phyloP scores from a whole-genome alignment of 148 eudicot genomes.

The Persicaria maculosa region DNA sequence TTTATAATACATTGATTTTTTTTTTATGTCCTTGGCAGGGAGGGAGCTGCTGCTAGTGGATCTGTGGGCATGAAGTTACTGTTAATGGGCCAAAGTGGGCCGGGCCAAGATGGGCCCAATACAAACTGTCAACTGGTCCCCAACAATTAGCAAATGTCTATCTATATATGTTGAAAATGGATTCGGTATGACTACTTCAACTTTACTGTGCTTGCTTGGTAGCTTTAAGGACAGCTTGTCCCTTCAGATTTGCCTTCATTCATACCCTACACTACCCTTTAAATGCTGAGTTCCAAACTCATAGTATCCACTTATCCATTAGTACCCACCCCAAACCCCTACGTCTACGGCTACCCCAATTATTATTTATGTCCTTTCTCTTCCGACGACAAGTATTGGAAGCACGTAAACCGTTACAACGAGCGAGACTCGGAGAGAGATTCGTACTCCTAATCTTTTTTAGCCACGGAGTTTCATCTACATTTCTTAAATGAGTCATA shows the following conservation, averaged over 20 bases:
- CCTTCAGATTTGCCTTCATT: background rate
- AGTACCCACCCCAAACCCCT: background rate
- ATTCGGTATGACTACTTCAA: too few relatives aligned
- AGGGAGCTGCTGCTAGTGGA: background rate
- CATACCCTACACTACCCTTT: background rate
- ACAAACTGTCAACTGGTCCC: slow-evolving; percentile 2
- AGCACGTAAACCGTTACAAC: too few relatives aligned
- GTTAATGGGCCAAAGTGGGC: slow-evolving; percentile 4
- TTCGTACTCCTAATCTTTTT: too few relatives aligned
- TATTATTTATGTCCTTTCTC: background rate
- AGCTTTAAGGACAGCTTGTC: background rate
- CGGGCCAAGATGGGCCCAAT: slow-evolving; percentile 4
- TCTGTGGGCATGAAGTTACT: background rate
- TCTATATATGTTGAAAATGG: too few relatives aligned
- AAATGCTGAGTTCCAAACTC: slow-evolving; percentile 2
- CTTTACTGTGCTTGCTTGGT: too few relatives aligned
- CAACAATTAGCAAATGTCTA: background rate
- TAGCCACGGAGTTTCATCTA: too few relatives aligned
- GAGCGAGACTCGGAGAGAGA: too few relatives aligned
- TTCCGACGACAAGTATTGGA: too few relatives aligned
- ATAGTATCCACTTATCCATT: background rate
- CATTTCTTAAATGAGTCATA: too few relatives aligned
- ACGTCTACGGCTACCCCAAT: background rate
- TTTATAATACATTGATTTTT: too few relatives aligned
- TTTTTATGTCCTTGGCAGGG: background rate